These are phyloP conservation scores for Phallus indusiatus DNA, from an alignment of 768 basidiomycete species.

Conservation along the genomic window DNA sequence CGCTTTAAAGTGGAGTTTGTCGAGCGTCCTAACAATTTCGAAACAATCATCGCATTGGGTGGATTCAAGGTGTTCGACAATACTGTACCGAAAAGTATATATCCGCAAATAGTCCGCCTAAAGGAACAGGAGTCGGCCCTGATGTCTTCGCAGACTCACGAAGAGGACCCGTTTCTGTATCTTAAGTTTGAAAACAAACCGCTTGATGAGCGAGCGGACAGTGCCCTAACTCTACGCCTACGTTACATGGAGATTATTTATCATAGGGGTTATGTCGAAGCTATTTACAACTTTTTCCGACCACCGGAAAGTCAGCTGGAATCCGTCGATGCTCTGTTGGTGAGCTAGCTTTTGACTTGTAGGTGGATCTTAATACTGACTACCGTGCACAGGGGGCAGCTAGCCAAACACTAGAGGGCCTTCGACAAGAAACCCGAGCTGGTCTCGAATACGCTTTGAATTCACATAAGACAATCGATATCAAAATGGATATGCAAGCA, in stretches of 20 bases:
- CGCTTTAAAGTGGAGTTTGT: slow-evolving; percentile 74
- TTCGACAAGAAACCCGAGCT: slow-evolving; percentile 88
- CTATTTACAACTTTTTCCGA: slow-evolving; percentile 82
- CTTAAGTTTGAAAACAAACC: slow-evolving; percentile 90
- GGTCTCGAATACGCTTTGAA: slow-evolving; percentile 91
- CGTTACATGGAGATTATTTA: slow-evolving; percentile 96
- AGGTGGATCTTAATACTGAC: neutral
- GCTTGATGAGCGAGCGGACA: slow-evolving; percentile 85
- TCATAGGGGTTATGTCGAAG: slow-evolving; percentile 88
- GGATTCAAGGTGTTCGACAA: slow-evolving; percentile 87
- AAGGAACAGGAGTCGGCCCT: slow-evolving; percentile 31
- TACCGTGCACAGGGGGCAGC: slow-evolving; percentile 59
- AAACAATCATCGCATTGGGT: slow-evolving; percentile 74
- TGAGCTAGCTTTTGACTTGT: slow-evolving; percentile 25
- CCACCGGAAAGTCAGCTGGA: slow-evolving; percentile 92
- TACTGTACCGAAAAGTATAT: slow-evolving; percentile 69
- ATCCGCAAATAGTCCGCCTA: slow-evolving; percentile 87
- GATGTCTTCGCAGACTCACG: slow-evolving; percentile 7
- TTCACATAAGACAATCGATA: slow-evolving; percentile 89
- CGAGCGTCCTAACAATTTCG: slow-evolving; percentile 81
- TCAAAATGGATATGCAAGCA: slow-evolving; percentile 95
- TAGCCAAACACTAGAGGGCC: slow-evolving; percentile 84
- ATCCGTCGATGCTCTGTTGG: slow-evolving; percentile 87
- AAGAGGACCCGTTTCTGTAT: slow-evolving; percentile 68
- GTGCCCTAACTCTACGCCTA: slow-evolving; percentile 80